Base-by-base conservation (phyloP, 805 yeast species). In the Barnettozyma sucrosica region DNA sequence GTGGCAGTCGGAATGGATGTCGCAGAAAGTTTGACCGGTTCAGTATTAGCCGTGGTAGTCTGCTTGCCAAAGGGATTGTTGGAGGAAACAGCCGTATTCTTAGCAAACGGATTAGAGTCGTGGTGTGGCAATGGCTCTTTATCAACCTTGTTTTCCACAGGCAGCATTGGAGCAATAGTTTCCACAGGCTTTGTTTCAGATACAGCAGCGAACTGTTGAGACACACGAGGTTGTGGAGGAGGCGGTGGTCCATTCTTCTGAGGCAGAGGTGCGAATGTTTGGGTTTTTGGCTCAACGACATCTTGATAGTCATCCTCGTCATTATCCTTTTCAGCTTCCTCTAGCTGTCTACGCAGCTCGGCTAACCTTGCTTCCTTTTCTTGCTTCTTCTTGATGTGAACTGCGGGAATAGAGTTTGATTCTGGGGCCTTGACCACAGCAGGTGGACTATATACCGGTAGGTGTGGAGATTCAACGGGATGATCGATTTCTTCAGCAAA, bases 41-140 rank as follows among this genome's bases (percentile, higher is more conserved):
- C 52, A 5, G 61, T 21, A n/a, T n/a, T n/a, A 19, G 64, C 51
- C 20, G 57, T 53, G 19, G 46, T 42, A 13, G 56, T 57, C 7
- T 79, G 76, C 56, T 78, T 80, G 63, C 83, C 83, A 59, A 83
- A 83, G 44, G 88, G 86, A 43, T 74, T 72, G 44, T 74, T 72
- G 20, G 66, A 61, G 42, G 65, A 62, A 18, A 54, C 55, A 21
- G 51, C 43, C 6, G 46, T 20, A 10, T 43, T 41, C 45, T 55
- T 56, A 3, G 58, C 54, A 36, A 53, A 62, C 42, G 65, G 66
- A 41, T 59, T 62, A 5, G 63, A 51, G 18, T 54, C 58, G 41
- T 58, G 64, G 37, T 55, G 62, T 20, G 46, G 37, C 2, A 40
- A 13, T 16, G 47, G 41, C 13, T 30, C 43, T 34, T 33, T 18